Base-by-base conservation (phyloP, 371 early-diverging fungal species). In the Rhizomucor pusillus region DNA sequence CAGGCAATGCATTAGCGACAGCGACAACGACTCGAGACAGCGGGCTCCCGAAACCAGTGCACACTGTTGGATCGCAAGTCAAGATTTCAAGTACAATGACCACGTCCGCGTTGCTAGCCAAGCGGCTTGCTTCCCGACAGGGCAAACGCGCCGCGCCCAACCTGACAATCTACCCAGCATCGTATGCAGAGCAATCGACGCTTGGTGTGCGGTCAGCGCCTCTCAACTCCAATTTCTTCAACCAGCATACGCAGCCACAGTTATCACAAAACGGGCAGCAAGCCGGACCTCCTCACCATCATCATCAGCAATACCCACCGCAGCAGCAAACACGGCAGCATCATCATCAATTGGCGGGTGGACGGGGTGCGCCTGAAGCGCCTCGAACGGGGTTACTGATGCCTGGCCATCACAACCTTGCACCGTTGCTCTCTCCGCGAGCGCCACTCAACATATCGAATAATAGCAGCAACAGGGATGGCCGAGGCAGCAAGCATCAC, bases 111-210 rank as follows among this genome's bases (percentile, higher is more conserved):
- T 57, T 75, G 37, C 48, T 71, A 19, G 48, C 72, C 12, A 75
- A 72, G 52, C 57, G 70, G 7, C 29, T 29, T 7, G 29, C 29
- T 29, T 29, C 29, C 50, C 46, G 62, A 9, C 58, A 63, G 2
- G 46, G 56, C 29, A 61, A 70, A 25, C 71, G 61, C 50, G 81
- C 79, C 54, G 69, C 79, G 35, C 67, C 78, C 52, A 71, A 79
- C 16, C 47, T 82, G 39, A 82, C 83, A 7, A 82, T 82, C 36
- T 80, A 68, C 67, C 71, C 83, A 10, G 80, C 83, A 2, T 77
- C 83, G 11, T 82, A 82, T 45, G 67, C 65, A 24, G 80, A 79
- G 23, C 78, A 76, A 45, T 48, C 79, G 2, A 62, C 72, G 14
- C 68, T 76, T 12, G 57, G 57, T 1, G 73, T 82, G 23, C 74